These are phyloP conservation scores for Seiridium unicorne DNA, from an alignment of 2,329 filamentous ascomycete genomes.

Conservation along the genomic window DNA sequence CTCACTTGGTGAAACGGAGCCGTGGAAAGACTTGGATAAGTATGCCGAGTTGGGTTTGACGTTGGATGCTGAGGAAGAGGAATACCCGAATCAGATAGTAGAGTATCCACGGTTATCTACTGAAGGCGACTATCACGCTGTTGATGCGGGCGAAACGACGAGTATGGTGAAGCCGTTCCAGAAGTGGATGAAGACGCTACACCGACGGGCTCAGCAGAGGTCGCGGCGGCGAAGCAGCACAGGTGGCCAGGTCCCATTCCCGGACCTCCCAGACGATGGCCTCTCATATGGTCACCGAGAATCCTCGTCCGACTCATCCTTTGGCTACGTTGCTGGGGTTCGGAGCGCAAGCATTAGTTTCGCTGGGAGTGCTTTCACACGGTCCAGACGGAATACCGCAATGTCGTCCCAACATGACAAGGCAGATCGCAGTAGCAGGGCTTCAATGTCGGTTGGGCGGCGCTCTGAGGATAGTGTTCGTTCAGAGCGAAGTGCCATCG, in stretches of 20 bases:
- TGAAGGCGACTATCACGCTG: slow-evolving; percentile 17
- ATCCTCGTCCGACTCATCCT: slow-evolving; percentile 71
- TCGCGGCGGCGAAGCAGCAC: slow-evolving; percentile 23
- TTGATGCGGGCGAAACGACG: slow-evolving; percentile 8
- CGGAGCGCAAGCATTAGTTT: slow-evolving; percentile 80
- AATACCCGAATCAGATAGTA: slow-evolving; percentile 13
- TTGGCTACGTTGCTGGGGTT: slow-evolving; percentile 76
- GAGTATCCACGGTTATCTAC: slow-evolving; percentile 24
- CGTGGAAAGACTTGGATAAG: slow-evolving; percentile 37
- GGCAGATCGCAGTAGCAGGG: slow-evolving; percentile 61
- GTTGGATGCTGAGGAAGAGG: slow-evolving; percentile 29
- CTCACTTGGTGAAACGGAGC: slow-evolving; percentile 27
- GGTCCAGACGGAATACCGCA: slow-evolving; percentile 52
- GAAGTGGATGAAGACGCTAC: slow-evolving; percentile 71
- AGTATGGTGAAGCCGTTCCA: slow-evolving; percentile 52
- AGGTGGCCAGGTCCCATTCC: slow-evolving; percentile 24
- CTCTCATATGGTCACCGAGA: slow-evolving; percentile 44
- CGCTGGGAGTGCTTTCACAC: slow-evolving; percentile 66
- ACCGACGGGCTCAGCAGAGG: slow-evolving; percentile 50
- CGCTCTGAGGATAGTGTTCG: slow-evolving; percentile 65
- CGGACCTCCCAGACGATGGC: slow-evolving; percentile 27
- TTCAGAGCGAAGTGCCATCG: slow-evolving; percentile 54
- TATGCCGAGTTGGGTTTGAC: slow-evolving; percentile 38
- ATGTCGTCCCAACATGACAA: slow-evolving; percentile 55
- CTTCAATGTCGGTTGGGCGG: slow-evolving; percentile 58